Evolutionary conservation across 2,329 filamentous ascomycete genomes (phyloP).

Genomic region (Penicillium nordicum): DNA sequence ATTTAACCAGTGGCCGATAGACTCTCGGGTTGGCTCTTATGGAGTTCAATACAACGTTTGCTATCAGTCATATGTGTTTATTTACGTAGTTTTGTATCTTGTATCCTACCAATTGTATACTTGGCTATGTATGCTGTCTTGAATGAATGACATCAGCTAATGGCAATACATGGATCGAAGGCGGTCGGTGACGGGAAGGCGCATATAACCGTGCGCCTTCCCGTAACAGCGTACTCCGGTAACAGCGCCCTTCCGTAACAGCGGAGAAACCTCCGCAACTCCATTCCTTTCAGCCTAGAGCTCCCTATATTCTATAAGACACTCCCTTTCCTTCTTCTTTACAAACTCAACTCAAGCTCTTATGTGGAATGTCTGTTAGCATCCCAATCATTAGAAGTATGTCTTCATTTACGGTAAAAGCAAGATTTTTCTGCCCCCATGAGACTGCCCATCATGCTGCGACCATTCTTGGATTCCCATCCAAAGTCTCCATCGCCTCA

Average conservation of each 20-base stretch:
- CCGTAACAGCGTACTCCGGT: too few relatives aligned
- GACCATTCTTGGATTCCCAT: constrained; percentile 27
- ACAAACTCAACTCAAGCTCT: neutral
- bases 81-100: neutral
- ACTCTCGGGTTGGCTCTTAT: neutral
- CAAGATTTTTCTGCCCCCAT: constrained; percentile 10
- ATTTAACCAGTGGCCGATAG: constrained; percentile 5
- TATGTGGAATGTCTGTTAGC: neutral
- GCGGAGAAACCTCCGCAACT: neutral
- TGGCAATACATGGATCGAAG: too few relatives aligned
- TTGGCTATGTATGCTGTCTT: neutral
- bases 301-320: neutral
- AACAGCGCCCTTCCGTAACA: too few relatives aligned
- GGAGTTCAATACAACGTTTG: neutral
- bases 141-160: neutral
- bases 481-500: constrained; percentile 13
- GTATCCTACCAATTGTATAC: neutral
- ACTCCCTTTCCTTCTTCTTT: neutral
- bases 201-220: too few relatives aligned
- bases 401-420: neutral
- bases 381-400: neutral
- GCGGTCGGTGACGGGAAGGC: too few relatives aligned
- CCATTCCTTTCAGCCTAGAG: neutral
- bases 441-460: constrained; percentile 20
- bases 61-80: neutral